Base-by-base conservation (phyloP, 441 rosid genomes). In the Kokia cookei region DNA sequence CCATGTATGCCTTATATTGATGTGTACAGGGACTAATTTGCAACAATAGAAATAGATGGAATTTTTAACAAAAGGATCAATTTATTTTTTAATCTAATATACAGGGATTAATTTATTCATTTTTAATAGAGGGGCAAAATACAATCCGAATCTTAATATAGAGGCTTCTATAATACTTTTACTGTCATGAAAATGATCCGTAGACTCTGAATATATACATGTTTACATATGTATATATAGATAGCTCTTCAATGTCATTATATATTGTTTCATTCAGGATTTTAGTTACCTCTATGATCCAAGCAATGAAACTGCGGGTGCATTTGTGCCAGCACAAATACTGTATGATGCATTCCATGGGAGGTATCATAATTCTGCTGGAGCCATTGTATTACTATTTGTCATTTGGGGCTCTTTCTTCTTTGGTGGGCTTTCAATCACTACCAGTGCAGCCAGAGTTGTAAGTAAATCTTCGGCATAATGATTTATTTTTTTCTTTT, bases 321-420 rank as follows among this genome's bases (percentile, higher is more conserved):
- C 83, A 47, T 76, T 84, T 15, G 91, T 85, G 19, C 91, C 91
- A 1, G 91, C 93, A 14, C 91, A 89, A 74, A 87, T 87, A 61
- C 76, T 89, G 3, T 87, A 75, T 22, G 89, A 87, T 53, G 93
- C 93, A 43, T 89, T 89, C 78, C 81, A 87, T 54, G 85, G 85
- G 45, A 85, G 93, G 89, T 89, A 83, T 69, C 78, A 82, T 3
- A 87, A 75, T 72, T 75, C 86, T 24, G 77, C 83, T 3, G 93
- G 91, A 57, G 91, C 93, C 0, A 77, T 89, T 12, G 69, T 89
- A n/a, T 80, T 86, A 35, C 82, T 89, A 8, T 76, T 79, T 72
- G 68, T 89, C 80, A 86, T 89, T 62, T 87, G 91, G 91, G 91
- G 91, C 10, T 86, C 91, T 6, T 87, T 82, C 83, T 89, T 89